Evolutionary conservation across 1,284 basidiomycete species (phyloP).

Genomic region (Malassezia restricta): DNA sequence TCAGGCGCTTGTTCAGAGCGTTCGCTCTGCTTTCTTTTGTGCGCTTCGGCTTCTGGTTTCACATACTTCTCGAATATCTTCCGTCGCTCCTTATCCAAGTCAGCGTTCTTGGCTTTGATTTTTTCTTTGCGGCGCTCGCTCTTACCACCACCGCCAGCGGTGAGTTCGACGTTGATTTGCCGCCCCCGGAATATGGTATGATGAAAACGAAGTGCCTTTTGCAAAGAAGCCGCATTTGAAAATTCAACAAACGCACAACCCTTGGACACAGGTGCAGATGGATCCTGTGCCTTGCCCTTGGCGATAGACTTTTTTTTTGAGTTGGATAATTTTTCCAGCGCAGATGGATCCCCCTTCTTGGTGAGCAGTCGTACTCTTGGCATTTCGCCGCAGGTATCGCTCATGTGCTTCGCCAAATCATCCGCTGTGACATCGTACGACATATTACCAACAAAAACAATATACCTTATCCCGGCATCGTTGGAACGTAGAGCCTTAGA

Average conservation of each 20-base stretch:
- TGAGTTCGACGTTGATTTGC: conserved; percentile 44
- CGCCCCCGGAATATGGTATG: conserved; percentile 39
- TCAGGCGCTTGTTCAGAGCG: background rate
- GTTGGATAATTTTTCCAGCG: conserved; percentile 23
- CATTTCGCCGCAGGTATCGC: conserved; percentile 32
- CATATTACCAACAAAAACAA: conserved; percentile 45
- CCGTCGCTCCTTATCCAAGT: conserved; percentile 33
- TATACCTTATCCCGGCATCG: conserved; percentile 19
- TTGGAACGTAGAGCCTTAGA: background rate
- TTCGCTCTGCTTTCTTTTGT: conserved; percentile 19
- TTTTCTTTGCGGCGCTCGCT: conserved; percentile 28
- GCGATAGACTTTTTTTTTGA: conserved; percentile 43
- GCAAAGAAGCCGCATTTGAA: conserved; percentile 21
- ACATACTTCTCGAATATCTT: conserved; percentile 41
- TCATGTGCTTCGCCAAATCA: conserved; percentile 35
- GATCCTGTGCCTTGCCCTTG: conserved; percentile 41
- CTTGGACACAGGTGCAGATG: conserved; percentile 25
- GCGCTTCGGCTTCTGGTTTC: conserved; percentile 27
- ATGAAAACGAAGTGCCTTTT: conserved; percentile 42
- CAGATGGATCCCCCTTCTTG: conserved; percentile 27
- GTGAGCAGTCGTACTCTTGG: conserved; percentile 40
- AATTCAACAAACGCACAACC: conserved; percentile 45
- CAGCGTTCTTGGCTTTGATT: conserved; percentile 39
- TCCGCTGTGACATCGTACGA: conserved; percentile 33
- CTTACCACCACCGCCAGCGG: conserved; percentile 44